These are phyloP conservation scores for Penicillium decumbens DNA, from an alignment of 2,329 filamentous ascomycete species.

Conservation along the genomic window DNA sequence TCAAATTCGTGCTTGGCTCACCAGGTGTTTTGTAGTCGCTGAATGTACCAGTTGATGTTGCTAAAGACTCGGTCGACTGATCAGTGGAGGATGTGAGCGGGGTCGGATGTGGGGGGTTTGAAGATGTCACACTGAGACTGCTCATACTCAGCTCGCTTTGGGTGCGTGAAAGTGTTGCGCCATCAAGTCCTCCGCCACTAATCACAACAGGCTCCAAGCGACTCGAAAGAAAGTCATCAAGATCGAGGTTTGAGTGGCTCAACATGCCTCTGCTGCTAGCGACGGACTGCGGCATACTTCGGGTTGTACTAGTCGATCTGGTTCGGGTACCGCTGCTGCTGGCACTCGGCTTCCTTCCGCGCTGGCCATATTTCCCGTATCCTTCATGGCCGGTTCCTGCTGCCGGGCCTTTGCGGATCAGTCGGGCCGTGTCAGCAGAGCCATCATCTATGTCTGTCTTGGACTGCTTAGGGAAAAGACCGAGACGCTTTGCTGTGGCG, in stretches of 20 bases:
- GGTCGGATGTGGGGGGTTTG: conserved; percentile 19
- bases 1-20: conserved; percentile 3
- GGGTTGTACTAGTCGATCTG: conserved; percentile 40
- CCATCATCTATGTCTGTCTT: conserved; percentile 57
- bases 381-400: conserved; percentile 91
- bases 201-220: conserved; percentile 50
- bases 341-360: conserved; percentile 43
- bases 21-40: conserved; percentile 13
- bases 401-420: conserved; percentile 67
- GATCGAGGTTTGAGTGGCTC: conserved; percentile 40
- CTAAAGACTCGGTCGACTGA: conserved; percentile 35
- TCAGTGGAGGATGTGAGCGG: conserved; percentile 25
- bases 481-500: conserved; percentile 60
- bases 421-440: conserved; percentile 52
- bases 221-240: conserved; percentile 47
- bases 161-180: conserved; percentile 33
- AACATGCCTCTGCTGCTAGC: conserved; percentile 40
- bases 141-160: conserved; percentile 41
- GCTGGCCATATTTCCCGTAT: conserved; percentile 47
- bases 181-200: conserved; percentile 41
- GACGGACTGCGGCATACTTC: conserved; percentile 33
- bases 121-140: conserved; percentile 30
- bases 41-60: conserved; percentile 23
- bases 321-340: conserved; percentile 39
- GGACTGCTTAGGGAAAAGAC: conserved; percentile 69